A percentile compares a stretch with the other conserved stretches of the same genome.
These are phyloP conservation scores for Pisolithus albus DNA, from an alignment of 768 basidiomycete species.

Conservation along the genomic window DNA sequence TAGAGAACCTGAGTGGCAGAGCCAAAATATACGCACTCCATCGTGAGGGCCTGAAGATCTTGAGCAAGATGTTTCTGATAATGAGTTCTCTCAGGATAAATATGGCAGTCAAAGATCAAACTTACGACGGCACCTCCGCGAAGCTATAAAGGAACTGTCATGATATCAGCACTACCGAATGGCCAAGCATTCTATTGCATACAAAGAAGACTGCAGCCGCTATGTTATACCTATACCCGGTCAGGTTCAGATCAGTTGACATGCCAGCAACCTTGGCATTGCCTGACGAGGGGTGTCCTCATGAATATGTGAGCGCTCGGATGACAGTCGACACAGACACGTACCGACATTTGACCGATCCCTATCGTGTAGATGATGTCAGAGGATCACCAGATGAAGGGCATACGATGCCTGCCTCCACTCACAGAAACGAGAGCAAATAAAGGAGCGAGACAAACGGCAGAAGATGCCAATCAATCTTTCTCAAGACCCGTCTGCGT, in stretches of 20 bases:
- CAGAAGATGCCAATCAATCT: constrained; percentile 39
- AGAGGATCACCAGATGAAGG: background rate
- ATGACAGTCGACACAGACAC: constrained; percentile 3
- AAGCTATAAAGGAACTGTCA: constrained; percentile 31
- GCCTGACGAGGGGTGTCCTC: constrained; percentile 17
- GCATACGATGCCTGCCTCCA: background rate
- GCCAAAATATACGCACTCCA: constrained; percentile 24
- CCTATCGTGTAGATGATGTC: constrained; percentile 11
- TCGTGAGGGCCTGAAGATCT: constrained; percentile 29
- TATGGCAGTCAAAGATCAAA: background rate
- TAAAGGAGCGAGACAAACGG: constrained; percentile 41
- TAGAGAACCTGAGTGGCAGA: constrained; percentile 3
- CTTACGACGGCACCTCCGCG: constrained; percentile 34
- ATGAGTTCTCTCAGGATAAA: background rate
- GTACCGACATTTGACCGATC: constrained; percentile 42
- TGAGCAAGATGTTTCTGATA: constrained; percentile 33
- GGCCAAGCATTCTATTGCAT: background rate
- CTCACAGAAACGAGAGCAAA: constrained; percentile 42
- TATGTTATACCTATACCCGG: constrained; percentile 30
- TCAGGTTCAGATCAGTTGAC: constrained; percentile 30
- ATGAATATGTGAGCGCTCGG: background rate
- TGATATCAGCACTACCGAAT: background rate
- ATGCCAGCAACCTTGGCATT: constrained; percentile 42
- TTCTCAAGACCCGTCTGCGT: constrained; percentile 29
- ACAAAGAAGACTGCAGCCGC: constrained; percentile 36